Evolutionary conservation across 495 filamentous ascomycete species (phyloP).

Genomic region (Melanomma pulvis-pyrius): DNA sequence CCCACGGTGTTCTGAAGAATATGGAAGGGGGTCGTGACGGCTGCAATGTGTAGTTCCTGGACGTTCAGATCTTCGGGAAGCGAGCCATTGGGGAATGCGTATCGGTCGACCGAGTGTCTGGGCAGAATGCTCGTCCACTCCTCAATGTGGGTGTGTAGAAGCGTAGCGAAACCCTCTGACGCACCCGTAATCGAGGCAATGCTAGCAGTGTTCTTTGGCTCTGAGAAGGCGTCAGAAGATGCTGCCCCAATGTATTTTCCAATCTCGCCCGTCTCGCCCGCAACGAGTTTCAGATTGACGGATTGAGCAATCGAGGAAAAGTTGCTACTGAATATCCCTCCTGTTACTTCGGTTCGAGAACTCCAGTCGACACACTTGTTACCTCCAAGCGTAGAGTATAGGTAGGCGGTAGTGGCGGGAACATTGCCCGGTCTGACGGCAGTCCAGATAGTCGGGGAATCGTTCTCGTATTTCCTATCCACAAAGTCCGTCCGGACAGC

Average conservation of each 20-base stretch:
- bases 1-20: conserved; percentile 67
- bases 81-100: conserved; percentile 60
- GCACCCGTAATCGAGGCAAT: conserved; percentile 51
- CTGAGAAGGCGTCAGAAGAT: conserved; percentile 61
- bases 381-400: conserved; percentile 55
- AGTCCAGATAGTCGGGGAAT: conserved; percentile 56
- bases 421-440: conserved; percentile 61
- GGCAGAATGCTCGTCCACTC: conserved; percentile 61
- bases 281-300: conserved; percentile 53
- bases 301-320: conserved; percentile 64
- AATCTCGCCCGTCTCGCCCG: conserved; percentile 54
- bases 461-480: conserved; percentile 51
- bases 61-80: conserved; percentile 63
- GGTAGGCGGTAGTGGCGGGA: conserved; percentile 60
- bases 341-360: conserved; percentile 49
- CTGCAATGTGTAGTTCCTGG: conserved; percentile 62
- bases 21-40: conserved; percentile 69
- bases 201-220: conserved; percentile 56
- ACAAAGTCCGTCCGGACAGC: conserved; percentile 63
- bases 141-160: conserved; percentile 52
- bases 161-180: conserved; percentile 52
- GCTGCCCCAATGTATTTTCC: conserved; percentile 64
- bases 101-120: conserved; percentile 64
- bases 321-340: conserved; percentile 58
- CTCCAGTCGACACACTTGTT: conserved; percentile 52